A percentile compares a stretch with the other conserved stretches of the same genome.
These are phyloP conservation scores for Somion occarium DNA, from an alignment of 1,284 basidiomycete species.

Conservation along the genomic window DNA sequence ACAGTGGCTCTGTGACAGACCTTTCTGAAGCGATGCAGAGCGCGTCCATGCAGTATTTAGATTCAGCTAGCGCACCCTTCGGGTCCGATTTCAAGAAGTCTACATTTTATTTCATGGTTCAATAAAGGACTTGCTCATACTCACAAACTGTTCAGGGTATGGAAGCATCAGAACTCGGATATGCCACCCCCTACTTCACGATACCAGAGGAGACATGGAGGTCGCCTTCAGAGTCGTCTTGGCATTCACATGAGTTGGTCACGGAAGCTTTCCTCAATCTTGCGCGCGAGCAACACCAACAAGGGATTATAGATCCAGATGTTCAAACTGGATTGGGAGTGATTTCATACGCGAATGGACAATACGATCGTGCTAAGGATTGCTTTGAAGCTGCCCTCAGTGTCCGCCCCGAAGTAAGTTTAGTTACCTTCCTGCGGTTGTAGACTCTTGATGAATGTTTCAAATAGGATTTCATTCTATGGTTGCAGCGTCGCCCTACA, in stretches of 20 bases:
- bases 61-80: conserved; percentile 14
- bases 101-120: neutral
- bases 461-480: conserved; percentile 92
- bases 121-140: neutral
- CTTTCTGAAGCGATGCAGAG: conserved; percentile 38
- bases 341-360: conserved; percentile 83
- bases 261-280: conserved; percentile 85
- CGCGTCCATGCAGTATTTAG: conserved; percentile 31
- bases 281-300: conserved; percentile 73
- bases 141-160: conserved; percentile 39
- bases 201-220: conserved; percentile 55
- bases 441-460: too few species aligned
- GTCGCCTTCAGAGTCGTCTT: conserved; percentile 64
- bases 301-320: conserved; percentile 81
- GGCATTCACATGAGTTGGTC: conserved; percentile 82
- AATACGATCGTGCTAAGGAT: conserved; percentile 81
- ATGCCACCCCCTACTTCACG: conserved; percentile 51
- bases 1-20: conserved; percentile 39
- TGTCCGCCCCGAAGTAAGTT: conserved; percentile 61
- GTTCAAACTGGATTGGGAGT: conserved; percentile 94
- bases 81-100: conserved; percentile 45
- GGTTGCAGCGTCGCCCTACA: conserved; percentile 93
- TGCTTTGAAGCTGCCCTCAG: conserved; percentile 88
- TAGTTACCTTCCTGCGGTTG: too few species aligned
- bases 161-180: conserved; percentile 55